These are phyloP conservation scores for Gomphus bonarii DNA, from an alignment of 1,284 basidiomycete genomes.

Conservation along the genomic window DNA sequence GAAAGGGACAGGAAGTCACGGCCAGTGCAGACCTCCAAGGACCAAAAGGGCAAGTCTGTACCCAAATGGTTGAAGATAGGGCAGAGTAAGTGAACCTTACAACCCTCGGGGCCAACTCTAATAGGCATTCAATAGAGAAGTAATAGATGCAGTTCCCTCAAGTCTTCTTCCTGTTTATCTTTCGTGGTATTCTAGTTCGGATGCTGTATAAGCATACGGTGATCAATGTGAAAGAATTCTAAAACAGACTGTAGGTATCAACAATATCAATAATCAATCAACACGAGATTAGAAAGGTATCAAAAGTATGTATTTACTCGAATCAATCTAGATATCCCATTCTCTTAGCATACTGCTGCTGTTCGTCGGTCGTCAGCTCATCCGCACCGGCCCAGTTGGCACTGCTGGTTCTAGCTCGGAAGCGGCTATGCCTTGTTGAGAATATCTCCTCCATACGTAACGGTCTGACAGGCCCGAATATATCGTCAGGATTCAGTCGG, in stretches of 20 bases:
- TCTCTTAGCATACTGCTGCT: constrained; percentile 73
- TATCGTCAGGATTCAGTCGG: constrained; percentile 81
- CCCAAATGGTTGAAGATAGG: constrained; percentile 65
- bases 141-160: neutral
- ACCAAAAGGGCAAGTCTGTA: constrained; percentile 42
- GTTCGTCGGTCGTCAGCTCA: constrained; percentile 71
- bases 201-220: too few species aligned
- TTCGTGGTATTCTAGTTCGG: too few species aligned
- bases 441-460: constrained; percentile 84
- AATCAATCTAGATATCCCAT: constrained; percentile 62
- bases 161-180: too few species aligned
- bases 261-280: neutral
- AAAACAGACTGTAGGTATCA: neutral
- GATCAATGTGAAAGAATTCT: too few species aligned
- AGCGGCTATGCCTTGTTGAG: constrained; percentile 61
- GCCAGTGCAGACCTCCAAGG: constrained; percentile 17
- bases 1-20: constrained; percentile 12
- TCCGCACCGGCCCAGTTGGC: constrained; percentile 91
- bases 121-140: neutral
- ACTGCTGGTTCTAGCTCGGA: constrained; percentile 82
- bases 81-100: constrained; percentile 26
- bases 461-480: constrained; percentile 81
- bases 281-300: neutral
- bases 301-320: neutral
- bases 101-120: neutral